Conservation (phyloP, 805 yeast species). For the Starmerella riodocensis region DNA sequence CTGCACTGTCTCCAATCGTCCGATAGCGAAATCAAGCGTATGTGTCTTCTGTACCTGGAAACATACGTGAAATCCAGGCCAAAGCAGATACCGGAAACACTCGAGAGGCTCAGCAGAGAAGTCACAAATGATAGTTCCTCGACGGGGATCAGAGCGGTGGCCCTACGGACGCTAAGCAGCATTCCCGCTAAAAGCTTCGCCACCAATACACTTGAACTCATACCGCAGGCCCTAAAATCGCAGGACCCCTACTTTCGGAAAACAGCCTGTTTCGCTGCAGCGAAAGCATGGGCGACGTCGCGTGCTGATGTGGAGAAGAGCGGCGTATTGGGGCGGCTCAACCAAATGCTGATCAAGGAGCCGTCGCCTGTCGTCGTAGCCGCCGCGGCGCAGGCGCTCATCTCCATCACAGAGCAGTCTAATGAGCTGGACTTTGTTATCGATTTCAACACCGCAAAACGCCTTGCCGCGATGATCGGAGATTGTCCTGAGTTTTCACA, state of each 20-base stretch:
- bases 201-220: slow-evolving; percentile 33
- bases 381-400: slow-evolving; percentile 55
- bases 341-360: slow-evolving; percentile 40
- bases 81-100: slow-evolving; percentile 39
- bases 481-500: slow-evolving; percentile 58
- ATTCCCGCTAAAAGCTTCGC: slow-evolving; percentile 43
- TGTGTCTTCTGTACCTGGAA: slow-evolving; percentile 54
- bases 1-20: slow-evolving; percentile 35
- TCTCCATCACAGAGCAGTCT: slow-evolving; percentile 47
- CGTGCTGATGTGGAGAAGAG: slow-evolving; percentile 33
- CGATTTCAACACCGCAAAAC: slow-evolving; percentile 36
- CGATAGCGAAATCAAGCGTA: slow-evolving; percentile 57
- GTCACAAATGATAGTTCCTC: slow-evolving; percentile 32
- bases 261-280: slow-evolving; percentile 55
- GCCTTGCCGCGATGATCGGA: slow-evolving; percentile 31
- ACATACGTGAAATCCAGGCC: slow-evolving; percentile 50
- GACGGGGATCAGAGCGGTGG: slow-evolving; percentile 43
- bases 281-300: slow-evolving; percentile 49
- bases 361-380: slow-evolving; percentile 48
- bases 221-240: slow-evolving; percentile 32
- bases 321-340: slow-evolving; percentile 38
- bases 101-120: slow-evolving; percentile 45
- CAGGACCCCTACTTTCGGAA: slow-evolving; percentile 49
- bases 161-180: slow-evolving; percentile 50
- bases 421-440: slow-evolving; percentile 40